These are phyloP conservation scores for Pseudogymnoascus sp. DNA, from an alignment of 2,329 filamentous ascomycete species.

Conservation along the genomic window DNA sequence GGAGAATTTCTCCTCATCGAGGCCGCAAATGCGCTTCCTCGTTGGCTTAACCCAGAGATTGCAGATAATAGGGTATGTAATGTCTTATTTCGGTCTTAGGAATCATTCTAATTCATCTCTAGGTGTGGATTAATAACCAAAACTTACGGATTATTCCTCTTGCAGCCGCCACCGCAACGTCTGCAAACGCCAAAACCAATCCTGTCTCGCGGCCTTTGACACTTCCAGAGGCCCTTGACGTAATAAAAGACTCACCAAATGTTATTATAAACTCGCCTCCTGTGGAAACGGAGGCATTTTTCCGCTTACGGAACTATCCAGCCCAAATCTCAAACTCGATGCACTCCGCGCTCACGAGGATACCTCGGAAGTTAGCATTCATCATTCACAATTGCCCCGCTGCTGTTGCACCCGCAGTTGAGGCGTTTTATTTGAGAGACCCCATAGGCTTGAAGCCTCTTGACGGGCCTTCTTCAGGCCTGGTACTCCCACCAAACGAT, in stretches of 20 bases:
- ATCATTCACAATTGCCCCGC: conserved; percentile 68
- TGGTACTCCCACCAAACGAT: conserved; percentile 67
- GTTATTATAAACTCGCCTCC: conserved; percentile 61
- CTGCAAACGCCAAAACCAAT: conserved; percentile 30
- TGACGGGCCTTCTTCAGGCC: conserved; percentile 41
- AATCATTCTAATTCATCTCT: conserved; percentile 15
- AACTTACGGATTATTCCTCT: conserved; percentile 66
- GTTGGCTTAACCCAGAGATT: conserved; percentile 86
- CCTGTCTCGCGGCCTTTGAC: conserved; percentile 41
- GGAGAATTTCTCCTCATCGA: conserved; percentile 94
- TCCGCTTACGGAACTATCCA: conserved; percentile 78
- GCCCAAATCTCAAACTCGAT: conserved; percentile 61
- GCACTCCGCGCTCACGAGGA: conserved; percentile 64
- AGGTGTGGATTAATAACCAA: conserved; percentile 79
- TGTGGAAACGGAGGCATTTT: conserved; percentile 84
- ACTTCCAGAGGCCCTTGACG: conserved; percentile 54
- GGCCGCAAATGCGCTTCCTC: conserved; percentile 77
- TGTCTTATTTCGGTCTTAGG: background rate
- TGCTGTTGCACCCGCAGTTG: conserved; percentile 73
- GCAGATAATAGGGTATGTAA: conserved; percentile 62
- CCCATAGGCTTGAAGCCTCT: conserved; percentile 65
- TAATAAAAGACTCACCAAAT: conserved; percentile 47
- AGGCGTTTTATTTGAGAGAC: conserved; percentile 88
- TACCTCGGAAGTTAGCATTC: conserved; percentile 76
- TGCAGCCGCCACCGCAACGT: conserved; percentile 28